Conservation (phyloP, 176 grass and related monocot genomes). For the Chrysopogon serrulatus region DNA sequence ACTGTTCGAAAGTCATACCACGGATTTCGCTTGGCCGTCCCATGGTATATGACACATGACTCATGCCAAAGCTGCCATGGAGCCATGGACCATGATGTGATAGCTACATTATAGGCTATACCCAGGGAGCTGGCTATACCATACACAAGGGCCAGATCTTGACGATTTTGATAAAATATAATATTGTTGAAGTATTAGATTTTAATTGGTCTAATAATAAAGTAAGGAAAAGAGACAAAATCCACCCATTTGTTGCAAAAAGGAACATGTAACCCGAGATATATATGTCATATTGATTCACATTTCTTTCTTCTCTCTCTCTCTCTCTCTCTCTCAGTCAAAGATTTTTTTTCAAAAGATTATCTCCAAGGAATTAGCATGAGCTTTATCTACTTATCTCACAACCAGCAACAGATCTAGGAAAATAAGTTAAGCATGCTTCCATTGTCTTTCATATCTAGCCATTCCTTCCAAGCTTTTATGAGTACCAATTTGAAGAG, state of each 20-base stretch:
- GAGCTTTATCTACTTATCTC: not conserved
- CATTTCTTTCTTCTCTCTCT: too few species aligned
- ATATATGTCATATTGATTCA: too few species aligned
- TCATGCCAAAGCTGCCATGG: not conserved
- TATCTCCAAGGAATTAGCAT: not conserved
- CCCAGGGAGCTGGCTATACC: not conserved
- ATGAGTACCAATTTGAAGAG: too few species aligned
- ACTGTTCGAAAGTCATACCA: not conserved
- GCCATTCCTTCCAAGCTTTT: not conserved
- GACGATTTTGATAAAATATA: not conserved
- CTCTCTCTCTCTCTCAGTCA: too few species aligned
- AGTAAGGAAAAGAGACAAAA: not conserved
- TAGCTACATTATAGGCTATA: not conserved
- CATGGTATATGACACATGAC: not conserved
- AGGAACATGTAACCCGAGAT: too few species aligned
- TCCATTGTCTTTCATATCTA: too few species aligned
- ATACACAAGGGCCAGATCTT: not conserved
- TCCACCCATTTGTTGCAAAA: too few species aligned
- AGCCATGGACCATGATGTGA: not conserved
- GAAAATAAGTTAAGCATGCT: not conserved
- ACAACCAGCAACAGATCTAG: not conserved
- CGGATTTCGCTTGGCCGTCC: not conserved
- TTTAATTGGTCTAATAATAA: not conserved
- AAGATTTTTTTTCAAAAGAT: too few species aligned
- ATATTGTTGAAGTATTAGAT: not conserved